Base-by-base conservation (phyloP, 1,284 basidiomycete species). In the Rhodotorula glutinis region DNA sequence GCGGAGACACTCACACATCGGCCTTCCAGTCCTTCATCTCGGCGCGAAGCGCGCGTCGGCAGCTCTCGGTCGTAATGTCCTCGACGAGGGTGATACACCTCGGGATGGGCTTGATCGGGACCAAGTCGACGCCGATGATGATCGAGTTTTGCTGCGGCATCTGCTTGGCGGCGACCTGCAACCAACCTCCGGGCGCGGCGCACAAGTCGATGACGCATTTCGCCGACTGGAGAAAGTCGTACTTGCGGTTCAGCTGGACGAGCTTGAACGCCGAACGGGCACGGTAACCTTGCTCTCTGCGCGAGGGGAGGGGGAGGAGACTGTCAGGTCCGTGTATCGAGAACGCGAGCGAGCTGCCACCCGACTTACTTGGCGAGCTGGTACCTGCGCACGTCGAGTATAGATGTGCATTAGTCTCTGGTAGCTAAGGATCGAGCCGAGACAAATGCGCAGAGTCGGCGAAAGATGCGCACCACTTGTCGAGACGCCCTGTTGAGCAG, bases 231-330 rank as follows among this genome's bases (percentile, higher is more conserved):
- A 98, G 85, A 77, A 98, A 90, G 49, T 88, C 86, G 81, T 90
- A 99, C 82, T 98, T 98, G 79, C 97, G 95, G 84, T 99, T 98
- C 73, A 99, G 83, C 80, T 99, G 96, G 65, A 98, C 94, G 66
- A 99, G 86, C 82, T 99, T 99, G 88, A 98, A 99, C 5, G 96
- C 96, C 29, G 96, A 98, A 85, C 96, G 95, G 74, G 96, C 96
- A 71, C 96, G 90, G 79, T 95, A 99, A 69, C 96, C 96, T 83
- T 98, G 96, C 82, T 98, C 95, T 74, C 84, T 85, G 61, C 63
- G 21, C n/a, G n/a, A 10, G 19, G 47, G 21, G 47, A 41, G 49
- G 49, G 30, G 4, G 49, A 57, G 30, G 25, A 23, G 41, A 33
- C n/a, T 10, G 40, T 65, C 54, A 63, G 47, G 41, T 27, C 59